Evolutionary conservation across 805 yeast genomes (phyloP).

Genomic region (Priceomyces castillae): DNA sequence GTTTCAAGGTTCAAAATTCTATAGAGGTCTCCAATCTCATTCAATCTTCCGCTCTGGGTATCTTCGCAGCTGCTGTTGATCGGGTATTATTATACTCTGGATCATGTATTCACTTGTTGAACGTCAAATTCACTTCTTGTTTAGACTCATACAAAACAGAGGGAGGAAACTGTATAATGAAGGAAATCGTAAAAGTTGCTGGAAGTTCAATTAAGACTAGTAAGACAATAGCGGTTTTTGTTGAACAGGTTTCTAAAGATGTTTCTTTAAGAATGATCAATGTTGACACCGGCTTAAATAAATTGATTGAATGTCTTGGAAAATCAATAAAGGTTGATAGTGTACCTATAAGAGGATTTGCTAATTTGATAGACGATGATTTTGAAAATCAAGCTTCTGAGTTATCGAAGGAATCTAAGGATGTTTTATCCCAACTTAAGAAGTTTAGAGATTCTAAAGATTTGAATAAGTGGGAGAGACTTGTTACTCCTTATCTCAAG

Average conservation of each 20-base stretch:
- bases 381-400: conserved; percentile 16
- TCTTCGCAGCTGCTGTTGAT: conserved; percentile 39
- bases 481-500: conserved; percentile 31
- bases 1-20: conserved; percentile 19
- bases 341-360: conserved; percentile 27
- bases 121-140: conserved; percentile 42
- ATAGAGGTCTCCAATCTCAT: conserved; percentile 7
- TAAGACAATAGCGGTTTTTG: conserved; percentile 41
- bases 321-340: conserved; percentile 41
- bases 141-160: conserved; percentile 25
- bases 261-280: conserved; percentile 44
- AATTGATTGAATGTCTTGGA: conserved; percentile 67
- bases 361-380: conserved; percentile 20
- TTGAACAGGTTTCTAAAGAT: conserved; percentile 41
- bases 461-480: conserved; percentile 25
- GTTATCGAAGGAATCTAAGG: conserved; percentile 17
- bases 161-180: conserved; percentile 26
- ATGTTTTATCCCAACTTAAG: conserved; percentile 24
- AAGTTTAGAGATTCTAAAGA: conserved; percentile 16
- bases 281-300: conserved; percentile 64
- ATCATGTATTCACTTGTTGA: conserved; percentile 42
- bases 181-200: conserved; percentile 32
- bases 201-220: conserved; percentile 44
- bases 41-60: neutral
- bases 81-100: conserved; percentile 44